Percentiles rank a stretch among this genome's conserved stretches.
These are phyloP conservation scores for Penicillium sp. DNA, from an alignment of 2,329 filamentous ascomycete genomes.

Conservation along the genomic window DNA sequence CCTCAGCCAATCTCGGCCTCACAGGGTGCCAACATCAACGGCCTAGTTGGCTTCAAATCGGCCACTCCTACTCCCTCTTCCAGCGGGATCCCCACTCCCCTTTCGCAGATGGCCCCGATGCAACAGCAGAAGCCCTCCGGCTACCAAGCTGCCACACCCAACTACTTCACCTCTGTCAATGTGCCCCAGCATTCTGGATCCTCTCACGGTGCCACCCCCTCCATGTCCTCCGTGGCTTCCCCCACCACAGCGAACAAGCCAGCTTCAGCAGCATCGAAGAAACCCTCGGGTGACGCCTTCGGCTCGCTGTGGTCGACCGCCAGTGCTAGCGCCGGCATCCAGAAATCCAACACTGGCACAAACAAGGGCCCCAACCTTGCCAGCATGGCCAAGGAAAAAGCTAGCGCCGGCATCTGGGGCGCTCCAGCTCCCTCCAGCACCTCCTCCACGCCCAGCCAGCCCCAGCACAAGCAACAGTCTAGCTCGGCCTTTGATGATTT, in stretches of 20 bases:
- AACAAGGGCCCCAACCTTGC: conserved; percentile 76
- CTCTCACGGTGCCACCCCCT: conserved; percentile 39
- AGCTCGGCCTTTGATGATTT: conserved; percentile 44
- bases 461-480: conserved; percentile 26
- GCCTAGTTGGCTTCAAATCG: conserved; percentile 76
- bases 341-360: conserved; percentile 65
- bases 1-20: conserved; percentile 83
- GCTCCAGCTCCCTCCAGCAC: conserved; percentile 59
- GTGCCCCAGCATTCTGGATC: conserved; percentile 31
- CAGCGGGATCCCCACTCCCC: conserved; percentile 55
- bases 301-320: conserved; percentile 75
- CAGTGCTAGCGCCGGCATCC: conserved; percentile 69
- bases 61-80: conserved; percentile 68
- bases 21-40: conserved; percentile 75
- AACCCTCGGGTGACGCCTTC: conserved; percentile 74
- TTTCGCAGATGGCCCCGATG: conserved; percentile 41
- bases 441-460: conserved; percentile 50
- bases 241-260: conserved; percentile 52
- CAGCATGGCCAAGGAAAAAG: conserved; percentile 97
- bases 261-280: conserved; percentile 38
- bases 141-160: conserved; percentile 78
- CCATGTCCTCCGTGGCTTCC: conserved; percentile 39
- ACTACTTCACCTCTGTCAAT: conserved; percentile 87
- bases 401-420: conserved; percentile 91
- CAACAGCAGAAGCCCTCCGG: conserved; percentile 57